Base-by-base conservation (phyloP, 2,329 filamentous ascomycete genomes). In the Didymella sp. region DNA sequence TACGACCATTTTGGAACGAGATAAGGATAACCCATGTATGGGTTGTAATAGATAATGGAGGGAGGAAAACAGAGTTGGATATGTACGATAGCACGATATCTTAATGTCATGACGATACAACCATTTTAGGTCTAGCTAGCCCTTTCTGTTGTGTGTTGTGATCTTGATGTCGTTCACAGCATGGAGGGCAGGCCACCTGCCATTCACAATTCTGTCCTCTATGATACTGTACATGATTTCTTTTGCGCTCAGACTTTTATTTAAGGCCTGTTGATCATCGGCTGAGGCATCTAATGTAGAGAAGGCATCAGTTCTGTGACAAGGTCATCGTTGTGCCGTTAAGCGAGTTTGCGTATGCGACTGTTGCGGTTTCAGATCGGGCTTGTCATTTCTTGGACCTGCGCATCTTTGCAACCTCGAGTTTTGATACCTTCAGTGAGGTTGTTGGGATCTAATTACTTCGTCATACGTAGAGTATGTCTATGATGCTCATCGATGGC, bases 201-300 rank as follows among this genome's bases (percentile, higher is more conserved):
- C n/a, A n/a, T n/a, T n/a, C n/a, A n/a, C n/a, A n/a, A n/a, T n/a
- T n/a, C n/a, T n/a, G n/a, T n/a, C n/a, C n/a, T n/a, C n/a, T n/a
- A 8, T 37, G 19, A 37, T 37, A 37, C 19, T 37, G 33, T 19
- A 38, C 35, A 38, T 19, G 12, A 5, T 38, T 22, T 15, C 38
- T 41, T 25, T 25, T 41, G 2, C 1, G 12, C 12, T 12, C 4
- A 25, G 6, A 24, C 22, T 41, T n/a, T 25, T 17, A n/a, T 42
- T 15, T 17, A 51, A 27, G n/a, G 22, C 38, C 41, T 33, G 28
- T 28, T 22, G 13, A 58, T 52, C 33, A 6, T 22, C 51, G 44
- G 58, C 60, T 64, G 63, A 66, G 60, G 63, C 63, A 66, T 48
- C 49, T 33, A 43, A 19, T 64, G 63, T 59, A 59, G 42, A 56